Conservation (phyloP, 164 flowering plant genomes). For the Paratinospora sagittata region DNA sequence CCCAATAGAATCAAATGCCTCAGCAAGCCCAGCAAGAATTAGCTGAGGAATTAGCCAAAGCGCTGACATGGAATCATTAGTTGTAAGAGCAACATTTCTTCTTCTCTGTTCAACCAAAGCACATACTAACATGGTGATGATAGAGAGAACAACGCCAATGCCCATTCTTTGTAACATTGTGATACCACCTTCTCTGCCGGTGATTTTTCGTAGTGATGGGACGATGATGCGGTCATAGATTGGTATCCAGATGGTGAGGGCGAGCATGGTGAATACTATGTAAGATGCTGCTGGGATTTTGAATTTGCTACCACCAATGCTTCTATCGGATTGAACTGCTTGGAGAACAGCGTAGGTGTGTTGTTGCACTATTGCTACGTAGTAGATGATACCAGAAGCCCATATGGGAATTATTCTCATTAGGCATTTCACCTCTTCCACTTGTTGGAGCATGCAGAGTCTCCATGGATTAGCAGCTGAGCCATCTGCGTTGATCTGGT, state of each 20-base stretch:
- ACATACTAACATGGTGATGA: slow-evolving; percentile 33
- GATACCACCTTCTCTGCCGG: slow-evolving; percentile 43
- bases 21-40: slow-evolving; percentile 38
- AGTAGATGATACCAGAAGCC: slow-evolving; percentile 39
- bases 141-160: slow-evolving; percentile 34
- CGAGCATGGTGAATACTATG: slow-evolving; percentile 39
- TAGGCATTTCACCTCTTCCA: slow-evolving; percentile 77
- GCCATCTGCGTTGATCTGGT: slow-evolving; percentile 49
- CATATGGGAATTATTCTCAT: slow-evolving; percentile 69
- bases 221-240: slow-evolving; percentile 52
- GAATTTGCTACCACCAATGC: slow-evolving; percentile 28
- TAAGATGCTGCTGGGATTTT: slow-evolving; percentile 51
- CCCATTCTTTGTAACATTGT: slow-evolving; percentile 56
- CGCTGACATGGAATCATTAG: slow-evolving; percentile 43
- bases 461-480: slow-evolving; percentile 65
- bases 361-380: slow-evolving; percentile 29
- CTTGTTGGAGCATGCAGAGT: slow-evolving; percentile 64
- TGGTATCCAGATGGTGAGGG: slow-evolving; percentile 54
- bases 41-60: slow-evolving; percentile 55
- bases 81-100: slow-evolving; percentile 24
- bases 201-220: slow-evolving; percentile 29
- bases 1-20: slow-evolving; percentile 41
- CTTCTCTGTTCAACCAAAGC: slow-evolving; percentile 42
- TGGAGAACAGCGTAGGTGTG: slow-evolving; percentile 39
- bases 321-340: slow-evolving; percentile 52